Conservation (phyloP, 371 early-diverging fungal genomes). For the Mucor circinelloides region DNA sequence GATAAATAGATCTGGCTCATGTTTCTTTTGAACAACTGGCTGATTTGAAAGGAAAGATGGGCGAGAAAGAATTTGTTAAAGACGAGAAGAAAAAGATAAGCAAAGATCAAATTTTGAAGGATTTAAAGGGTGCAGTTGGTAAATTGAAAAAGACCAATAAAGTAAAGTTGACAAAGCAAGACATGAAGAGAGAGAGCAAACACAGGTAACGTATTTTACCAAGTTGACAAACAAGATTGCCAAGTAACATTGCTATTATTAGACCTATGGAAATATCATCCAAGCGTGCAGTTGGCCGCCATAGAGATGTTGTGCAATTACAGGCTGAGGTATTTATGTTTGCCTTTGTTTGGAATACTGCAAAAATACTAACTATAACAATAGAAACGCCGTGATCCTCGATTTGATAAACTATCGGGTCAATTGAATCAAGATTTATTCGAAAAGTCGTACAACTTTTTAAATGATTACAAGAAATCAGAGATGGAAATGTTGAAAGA, state of each 20-base stretch:
- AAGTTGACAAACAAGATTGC: not conserved
- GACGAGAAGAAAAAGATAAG: constrained; percentile 25
- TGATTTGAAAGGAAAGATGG: constrained; percentile 72
- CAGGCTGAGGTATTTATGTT: constrained; percentile 44
- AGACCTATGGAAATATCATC: constrained; percentile 83
- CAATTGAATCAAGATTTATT: constrained; percentile 84
- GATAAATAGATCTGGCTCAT: constrained; percentile 62
- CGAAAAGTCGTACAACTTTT: constrained; percentile 82
- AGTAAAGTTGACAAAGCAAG: constrained; percentile 39
- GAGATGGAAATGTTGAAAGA: constrained; percentile 72
- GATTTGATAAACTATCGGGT: constrained; percentile 88
- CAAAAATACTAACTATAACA: not conserved
- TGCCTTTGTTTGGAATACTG: not conserved
- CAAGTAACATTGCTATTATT: not conserved
- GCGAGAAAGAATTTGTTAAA: constrained; percentile 24
- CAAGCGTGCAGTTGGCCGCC: constrained; percentile 79
- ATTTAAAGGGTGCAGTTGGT: constrained; percentile 37
- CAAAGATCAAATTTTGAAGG: constrained; percentile 41
- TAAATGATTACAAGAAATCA: constrained; percentile 71
- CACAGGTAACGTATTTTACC: constrained; percentile 34
- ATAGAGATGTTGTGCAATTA: constrained; percentile 74
- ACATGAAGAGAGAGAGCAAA: constrained; percentile 52
- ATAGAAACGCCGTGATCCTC: constrained; percentile 81
- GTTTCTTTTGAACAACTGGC: constrained; percentile 83
- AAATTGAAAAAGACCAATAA: constrained; percentile 46